phyloP scores from a whole-genome alignment of 176 grass and related monocot genomes.

The Tillandsia fasciculata region DNA sequence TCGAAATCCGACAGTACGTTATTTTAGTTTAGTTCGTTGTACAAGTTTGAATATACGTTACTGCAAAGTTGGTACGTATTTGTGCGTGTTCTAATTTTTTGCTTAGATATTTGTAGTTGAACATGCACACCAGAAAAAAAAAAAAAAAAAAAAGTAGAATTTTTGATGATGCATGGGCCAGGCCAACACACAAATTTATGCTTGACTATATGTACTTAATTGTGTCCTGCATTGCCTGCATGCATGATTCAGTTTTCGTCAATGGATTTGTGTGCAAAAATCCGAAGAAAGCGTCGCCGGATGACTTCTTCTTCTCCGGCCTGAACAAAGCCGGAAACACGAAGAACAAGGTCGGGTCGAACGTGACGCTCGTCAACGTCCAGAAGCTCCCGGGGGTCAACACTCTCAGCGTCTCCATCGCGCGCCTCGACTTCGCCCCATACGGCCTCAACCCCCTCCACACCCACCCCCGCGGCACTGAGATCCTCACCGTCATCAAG shows the following conservation, averaged over 20 bases:
- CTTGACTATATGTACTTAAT: too few relatives aligned
- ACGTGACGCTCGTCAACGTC: conserved; percentile 42
- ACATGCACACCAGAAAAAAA: too few relatives aligned
- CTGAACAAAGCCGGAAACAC: conserved; percentile 14
- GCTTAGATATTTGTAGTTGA: too few relatives aligned
- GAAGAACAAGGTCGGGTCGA: conserved; percentile 43
- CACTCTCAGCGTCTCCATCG: conserved; percentile 37
- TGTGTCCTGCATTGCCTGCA: not conserved
- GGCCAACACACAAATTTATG: too few relatives aligned
- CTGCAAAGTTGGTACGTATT: too few relatives aligned
- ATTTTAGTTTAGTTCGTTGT: not conserved
- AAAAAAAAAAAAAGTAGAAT: too few relatives aligned
- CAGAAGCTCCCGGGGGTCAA: conserved; percentile 32
- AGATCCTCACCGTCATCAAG: conserved; percentile 37
- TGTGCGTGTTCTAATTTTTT: too few relatives aligned
- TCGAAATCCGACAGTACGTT: not conserved
- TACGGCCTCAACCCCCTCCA: conserved; percentile 33
- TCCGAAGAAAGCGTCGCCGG: not conserved
- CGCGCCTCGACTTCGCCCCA: conserved; percentile 18
- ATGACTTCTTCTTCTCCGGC: conserved; percentile 47
- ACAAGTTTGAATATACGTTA: too few relatives aligned
- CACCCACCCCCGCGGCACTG: conserved; percentile 47
- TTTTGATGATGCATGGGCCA: too few relatives aligned
- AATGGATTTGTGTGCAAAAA: conserved; percentile 55
- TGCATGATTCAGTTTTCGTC: not conserved